Evolutionary conservation across 2,329 filamentous ascomycete species (phyloP), one percentile per base, ranked within the genome.

Genomic region (Colletotrichum sp.): DNA sequence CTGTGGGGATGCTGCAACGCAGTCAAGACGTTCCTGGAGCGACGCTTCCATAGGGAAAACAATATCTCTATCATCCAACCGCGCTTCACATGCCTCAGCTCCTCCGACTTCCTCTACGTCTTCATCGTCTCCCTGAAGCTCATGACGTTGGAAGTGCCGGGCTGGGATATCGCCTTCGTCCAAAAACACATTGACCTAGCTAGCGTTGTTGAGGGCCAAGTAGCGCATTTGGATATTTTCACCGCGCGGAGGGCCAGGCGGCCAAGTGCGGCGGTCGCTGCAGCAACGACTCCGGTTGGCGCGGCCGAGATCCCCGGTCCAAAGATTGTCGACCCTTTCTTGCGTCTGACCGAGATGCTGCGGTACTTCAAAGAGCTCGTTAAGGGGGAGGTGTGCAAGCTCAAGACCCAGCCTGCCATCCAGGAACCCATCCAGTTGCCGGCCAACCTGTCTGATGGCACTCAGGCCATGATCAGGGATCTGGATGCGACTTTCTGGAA

Each of bases 51-150:
- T 7, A 60, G 32, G 8, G 39, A 72, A 16, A 61, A 68, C 64
- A 19, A 16, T 15, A 81, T 52, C n/a, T 52, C 44, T 4, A 52
- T 84, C 74, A 71, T 83, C 2, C 79, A 80, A 34, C 88, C 87
- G 25, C 83, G 82, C 16, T 87, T 86, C 72, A 81, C 87, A 16
- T 85, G 85, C 78, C 83, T 89, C 69, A 84, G 84, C 16, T 84
- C 86, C 11, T 89, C 87, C 27, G 88, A 90, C 79, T 84, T 88
- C 61, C 83, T 87, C 66, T 90, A 86, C 77, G 83, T 85, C 34
- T 84, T 89, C 77, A 83, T 90, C 77, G 86, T 84, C 1, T 84
- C 82, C 52, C 83, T 90, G 22, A 87, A 87, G 79, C 83, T 90
- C n/a, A 82, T 87, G 74, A 86, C 85, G 13, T 80, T 89, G 15